Evolutionary conservation across 441 rosid species (phyloP).

Genomic region (Eutrema salsugineum): DNA sequence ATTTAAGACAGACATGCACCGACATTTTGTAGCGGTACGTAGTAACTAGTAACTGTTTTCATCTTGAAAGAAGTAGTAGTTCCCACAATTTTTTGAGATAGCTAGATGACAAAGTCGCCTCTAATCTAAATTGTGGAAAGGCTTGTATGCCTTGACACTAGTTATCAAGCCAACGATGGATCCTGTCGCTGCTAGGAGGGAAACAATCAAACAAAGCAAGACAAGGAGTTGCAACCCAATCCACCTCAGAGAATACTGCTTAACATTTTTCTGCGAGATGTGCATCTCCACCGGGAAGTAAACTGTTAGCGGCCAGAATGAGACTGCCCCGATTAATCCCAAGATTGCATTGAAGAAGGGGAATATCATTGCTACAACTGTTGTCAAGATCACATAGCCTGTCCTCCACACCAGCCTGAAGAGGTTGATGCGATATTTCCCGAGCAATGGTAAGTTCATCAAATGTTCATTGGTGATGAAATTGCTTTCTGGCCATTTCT

Average conservation of each 20-base stretch:
- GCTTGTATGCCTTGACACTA: slow-evolving; percentile 36
- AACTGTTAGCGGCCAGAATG: slow-evolving; percentile 61
- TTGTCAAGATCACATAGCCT: slow-evolving; percentile 38
- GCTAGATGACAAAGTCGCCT: background rate
- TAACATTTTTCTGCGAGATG: slow-evolving; percentile 35
- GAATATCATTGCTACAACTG: slow-evolving; percentile 50
- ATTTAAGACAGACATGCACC: background rate
- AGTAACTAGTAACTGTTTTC: background rate
- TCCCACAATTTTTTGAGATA: no score
- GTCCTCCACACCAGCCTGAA: slow-evolving; percentile 66
- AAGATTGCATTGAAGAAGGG: slow-evolving; percentile 66
- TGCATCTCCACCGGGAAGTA: slow-evolving; percentile 60
- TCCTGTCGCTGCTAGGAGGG: slow-evolving; percentile 39
- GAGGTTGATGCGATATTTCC: slow-evolving; percentile 37
- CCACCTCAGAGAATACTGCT: slow-evolving; percentile 39
- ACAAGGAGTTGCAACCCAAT: slow-evolving; percentile 35
- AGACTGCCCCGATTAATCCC: slow-evolving; percentile 53
- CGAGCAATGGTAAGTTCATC: slow-evolving; percentile 29
- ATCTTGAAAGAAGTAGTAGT: background rate
- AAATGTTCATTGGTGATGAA: slow-evolving; percentile 42
- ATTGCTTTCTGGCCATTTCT: slow-evolving; percentile 42
- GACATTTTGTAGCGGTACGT: background rate
- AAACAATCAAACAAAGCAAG: slow-evolving; percentile 39
- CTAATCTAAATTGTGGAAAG: slow-evolving; percentile 33
- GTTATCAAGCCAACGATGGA: slow-evolving; percentile 40